These are phyloP conservation scores for Hibiscus tridactylites DNA, from an alignment of 345 rosid species.

Conservation along the genomic window DNA sequence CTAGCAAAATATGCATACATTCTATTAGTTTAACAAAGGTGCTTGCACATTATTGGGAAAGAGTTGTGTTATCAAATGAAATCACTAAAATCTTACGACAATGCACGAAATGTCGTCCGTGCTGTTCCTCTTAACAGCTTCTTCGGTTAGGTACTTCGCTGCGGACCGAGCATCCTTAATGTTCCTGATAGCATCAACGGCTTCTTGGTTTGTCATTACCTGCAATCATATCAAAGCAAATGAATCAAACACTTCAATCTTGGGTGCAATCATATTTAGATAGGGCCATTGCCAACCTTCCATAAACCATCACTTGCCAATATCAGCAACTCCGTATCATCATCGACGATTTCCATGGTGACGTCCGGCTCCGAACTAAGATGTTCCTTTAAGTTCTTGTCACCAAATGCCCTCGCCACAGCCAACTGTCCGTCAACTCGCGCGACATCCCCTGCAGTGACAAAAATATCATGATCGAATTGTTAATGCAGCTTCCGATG, in stretches of 20 bases:
- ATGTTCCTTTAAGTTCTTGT: conserved; percentile 77
- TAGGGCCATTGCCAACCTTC: conserved; percentile 43
- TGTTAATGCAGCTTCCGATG: not conserved
- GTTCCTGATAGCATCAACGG: conserved; percentile 52
- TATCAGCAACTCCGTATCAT: conserved; percentile 59
- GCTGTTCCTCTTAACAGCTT: conserved; percentile 65
- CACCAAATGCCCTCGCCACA: conserved; percentile 93
- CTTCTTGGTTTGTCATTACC: conserved; percentile 94
- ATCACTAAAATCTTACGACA: conserved; percentile 60
- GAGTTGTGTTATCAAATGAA: conserved; percentile 2
- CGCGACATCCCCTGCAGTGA: conserved; percentile 73
- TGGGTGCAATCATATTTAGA: not conserved
- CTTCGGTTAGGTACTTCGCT: conserved; percentile 79
- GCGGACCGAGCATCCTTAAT: conserved; percentile 72
- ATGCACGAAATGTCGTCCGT: conserved; percentile 82
- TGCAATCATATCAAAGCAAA: conserved; percentile 10
- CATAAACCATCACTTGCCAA: conserved; percentile 92
- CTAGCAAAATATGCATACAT: not conserved
- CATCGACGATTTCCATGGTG: conserved; percentile 38
- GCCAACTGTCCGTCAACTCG: conserved; percentile 94
- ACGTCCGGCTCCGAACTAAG: conserved; percentile 88
- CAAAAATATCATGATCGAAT: not conserved
- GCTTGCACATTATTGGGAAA: not conserved
- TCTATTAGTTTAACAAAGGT: not conserved
- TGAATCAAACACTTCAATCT: not conserved